These are phyloP conservation scores for Pleurotus citrinopileatus DNA, from an alignment of 768 basidiomycete species.

Conservation along the genomic window DNA sequence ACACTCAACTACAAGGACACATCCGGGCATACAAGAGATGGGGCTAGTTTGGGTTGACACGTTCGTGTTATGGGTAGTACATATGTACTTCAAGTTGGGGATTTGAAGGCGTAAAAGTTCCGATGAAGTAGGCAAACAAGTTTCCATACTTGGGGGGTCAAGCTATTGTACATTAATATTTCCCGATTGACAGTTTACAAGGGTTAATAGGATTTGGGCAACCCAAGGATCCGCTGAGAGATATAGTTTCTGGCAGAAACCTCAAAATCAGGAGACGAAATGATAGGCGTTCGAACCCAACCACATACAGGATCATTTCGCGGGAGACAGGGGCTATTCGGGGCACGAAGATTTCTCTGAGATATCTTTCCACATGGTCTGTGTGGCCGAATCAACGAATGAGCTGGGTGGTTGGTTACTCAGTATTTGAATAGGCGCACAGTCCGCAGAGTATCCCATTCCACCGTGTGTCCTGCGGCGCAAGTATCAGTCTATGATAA, in stretches of 20 bases:
- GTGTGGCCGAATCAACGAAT: background rate
- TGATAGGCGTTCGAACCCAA: background rate
- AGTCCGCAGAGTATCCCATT: constrained; percentile 18
- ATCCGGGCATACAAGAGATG: background rate
- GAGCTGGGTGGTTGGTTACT: too few species aligned
- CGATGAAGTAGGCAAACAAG: background rate
- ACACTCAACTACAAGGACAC: background rate
- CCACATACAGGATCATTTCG: constrained; percentile 17
- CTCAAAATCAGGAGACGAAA: background rate
- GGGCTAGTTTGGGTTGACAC: too few species aligned
- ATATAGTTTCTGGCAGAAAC: constrained; percentile 1
- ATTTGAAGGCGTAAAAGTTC: background rate
- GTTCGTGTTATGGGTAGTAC: too few species aligned
- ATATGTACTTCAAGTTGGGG: background rate
- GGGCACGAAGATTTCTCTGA: constrained; percentile 16
- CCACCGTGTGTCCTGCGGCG: constrained; percentile 16
- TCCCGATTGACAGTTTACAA: background rate
- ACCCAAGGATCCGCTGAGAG: constrained; percentile 6
- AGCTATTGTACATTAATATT: background rate
- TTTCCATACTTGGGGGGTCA: too few species aligned
- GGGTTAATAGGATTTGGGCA: constrained; percentile 5
- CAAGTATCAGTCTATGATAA: background rate
- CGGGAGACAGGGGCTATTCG: constrained; percentile 18
- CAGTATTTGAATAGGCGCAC: background rate
- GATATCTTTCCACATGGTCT: constrained; percentile 16